Percentiles rank a stretch among this genome's conserved stretches.
phyloP scores from a whole-genome alignment of 2,329 filamentous ascomycete species.

The Sporothrix euskadiensis region DNA sequence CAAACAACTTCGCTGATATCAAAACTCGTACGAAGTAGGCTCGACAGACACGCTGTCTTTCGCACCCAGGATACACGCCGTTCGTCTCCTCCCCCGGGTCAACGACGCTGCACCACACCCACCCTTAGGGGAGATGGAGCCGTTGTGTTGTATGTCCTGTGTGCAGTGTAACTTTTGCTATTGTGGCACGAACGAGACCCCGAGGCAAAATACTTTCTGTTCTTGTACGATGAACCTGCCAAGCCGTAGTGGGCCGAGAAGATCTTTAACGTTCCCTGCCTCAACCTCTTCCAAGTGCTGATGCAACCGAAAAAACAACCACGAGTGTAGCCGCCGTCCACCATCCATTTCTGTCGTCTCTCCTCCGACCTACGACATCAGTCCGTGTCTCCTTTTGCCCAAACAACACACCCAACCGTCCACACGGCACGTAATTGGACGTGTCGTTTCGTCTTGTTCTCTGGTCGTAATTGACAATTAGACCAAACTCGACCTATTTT shows the following conservation, averaged over 20 bases:
- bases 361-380: neutral
- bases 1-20: no score
- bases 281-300: neutral
- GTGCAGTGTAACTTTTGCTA: neutral
- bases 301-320: neutral
- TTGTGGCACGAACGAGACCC: no score
- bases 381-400: neutral
- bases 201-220: neutral
- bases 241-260: neutral
- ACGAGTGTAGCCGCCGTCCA: neutral
- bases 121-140: neutral
- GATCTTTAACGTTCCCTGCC: slow-evolving; percentile 5
- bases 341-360: neutral
- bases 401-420: neutral
- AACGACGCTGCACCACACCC: slow-evolving; percentile 4
- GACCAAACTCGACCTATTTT: neutral
- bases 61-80: neutral
- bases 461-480: neutral
- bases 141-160: neutral
- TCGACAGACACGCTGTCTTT: no score
- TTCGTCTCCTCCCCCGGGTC: neutral
- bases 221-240: neutral
- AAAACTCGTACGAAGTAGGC: no score
- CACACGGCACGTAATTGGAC: neutral
- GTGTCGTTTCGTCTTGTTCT: slow-evolving; percentile 7